Evolutionary conservation across 2,329 filamentous ascomycete species (phyloP), one percentile per base, ranked within the genome.

Genomic region (Trematosphaeria pertusa): DNA sequence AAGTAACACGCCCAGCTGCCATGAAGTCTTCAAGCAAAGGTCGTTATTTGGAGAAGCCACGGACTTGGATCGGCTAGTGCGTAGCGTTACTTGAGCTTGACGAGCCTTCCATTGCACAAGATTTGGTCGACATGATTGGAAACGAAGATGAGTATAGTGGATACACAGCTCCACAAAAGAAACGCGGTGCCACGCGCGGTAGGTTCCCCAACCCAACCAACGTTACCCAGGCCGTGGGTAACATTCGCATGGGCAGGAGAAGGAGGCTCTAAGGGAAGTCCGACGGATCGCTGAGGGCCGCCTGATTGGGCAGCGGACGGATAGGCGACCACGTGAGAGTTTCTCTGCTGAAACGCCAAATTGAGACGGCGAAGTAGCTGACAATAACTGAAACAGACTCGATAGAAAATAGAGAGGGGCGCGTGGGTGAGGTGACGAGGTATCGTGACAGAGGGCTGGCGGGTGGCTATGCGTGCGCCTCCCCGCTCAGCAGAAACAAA

Each of bases 401-500:
- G 18, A 20, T n/a, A 20, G 19, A 37, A 7, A 7, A 19, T 20
- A 20, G 22, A 36, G 22, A 31, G 17, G 4, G 19, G 18, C 34
- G 36, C 7, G 15, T 10, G n/a, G 21, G 28, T 14, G 33, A 37
- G 44, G 49, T 43, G 46, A 36, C 41, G 44, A 21, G 30, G 20
- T 35, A 43, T 37, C 24, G 42, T 40, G 37, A 42, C 37, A 46
- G 41, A 34, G 38, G 42, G 42, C 33, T 49, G 50, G 46, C 11
- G 32, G 31, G 49, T 41, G 45, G 40, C 40, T 46, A 33, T 42
- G 40, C 24, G 21, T 3, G 30, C 34, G 21, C 35, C 28, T 5
- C 12, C 12, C 28, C 18, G 10, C 9, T 24, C 15, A 24, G 7
- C 32, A 41, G 17, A 32, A 48, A 48, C 28, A 33, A 20, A 37